These are phyloP conservation scores for Iris macrosiphon DNA, from an alignment of 106 monocot species.

Conservation along the genomic window DNA sequence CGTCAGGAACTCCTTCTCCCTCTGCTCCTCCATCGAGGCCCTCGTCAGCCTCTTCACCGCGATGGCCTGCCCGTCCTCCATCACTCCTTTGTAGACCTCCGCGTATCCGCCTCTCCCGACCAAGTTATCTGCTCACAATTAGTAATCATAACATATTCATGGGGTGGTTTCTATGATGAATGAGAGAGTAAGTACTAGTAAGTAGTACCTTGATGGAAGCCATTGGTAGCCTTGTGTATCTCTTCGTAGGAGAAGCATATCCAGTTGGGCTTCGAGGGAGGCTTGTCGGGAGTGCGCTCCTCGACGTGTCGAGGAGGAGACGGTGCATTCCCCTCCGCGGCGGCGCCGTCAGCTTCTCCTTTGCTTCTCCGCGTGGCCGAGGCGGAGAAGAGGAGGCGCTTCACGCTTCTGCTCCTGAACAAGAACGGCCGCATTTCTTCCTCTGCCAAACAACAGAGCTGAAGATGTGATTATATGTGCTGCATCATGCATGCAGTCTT, in stretches of 20 bases:
- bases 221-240: slow-evolving; percentile 52
- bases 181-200: background rate
- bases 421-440: slow-evolving; percentile 22
- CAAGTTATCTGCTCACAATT: slow-evolving; percentile 43
- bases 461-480: no score
- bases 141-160: background rate
- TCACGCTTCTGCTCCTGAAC: slow-evolving; percentile 41
- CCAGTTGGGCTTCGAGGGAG: slow-evolving; percentile 47
- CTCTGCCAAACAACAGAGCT: background rate
- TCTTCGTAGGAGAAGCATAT: slow-evolving; percentile 73
- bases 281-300: background rate
- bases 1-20: slow-evolving; percentile 67
- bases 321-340: background rate
- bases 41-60: slow-evolving; percentile 56
- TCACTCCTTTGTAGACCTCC: slow-evolving; percentile 60
- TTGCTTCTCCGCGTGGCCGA: slow-evolving; percentile 8
- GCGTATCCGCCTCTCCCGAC: slow-evolving; percentile 72
- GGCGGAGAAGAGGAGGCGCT: slow-evolving; percentile 33
- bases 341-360: slow-evolving; percentile 1
- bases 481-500: no score
- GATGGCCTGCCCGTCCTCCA: slow-evolving; percentile 35
- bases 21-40: slow-evolving; percentile 42
- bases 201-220: slow-evolving; percentile 48
- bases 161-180: background rate
- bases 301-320: background rate